phyloP scores from a whole-genome alignment of 805 yeast genomes.

The Pichia phayaonensis region DNA sequence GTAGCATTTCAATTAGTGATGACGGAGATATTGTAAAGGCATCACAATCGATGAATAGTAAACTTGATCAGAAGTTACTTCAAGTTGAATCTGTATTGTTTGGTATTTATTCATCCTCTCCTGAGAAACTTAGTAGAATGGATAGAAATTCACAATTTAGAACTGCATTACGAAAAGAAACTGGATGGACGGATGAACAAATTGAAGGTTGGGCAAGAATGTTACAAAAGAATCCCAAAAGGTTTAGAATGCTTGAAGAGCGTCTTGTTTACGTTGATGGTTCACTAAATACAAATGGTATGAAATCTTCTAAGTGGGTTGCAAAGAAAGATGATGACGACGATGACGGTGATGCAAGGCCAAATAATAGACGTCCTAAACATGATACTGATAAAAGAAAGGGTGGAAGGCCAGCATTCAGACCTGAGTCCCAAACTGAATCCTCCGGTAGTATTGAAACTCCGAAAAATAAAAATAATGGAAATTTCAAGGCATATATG shows the following conservation, averaged over 20 bases:
- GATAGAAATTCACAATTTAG: conserved; percentile 43
- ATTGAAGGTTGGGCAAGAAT: conserved; percentile 90
- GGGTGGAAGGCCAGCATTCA: conserved; percentile 2
- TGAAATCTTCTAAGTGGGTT: conserved; percentile 18
- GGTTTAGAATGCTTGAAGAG: conserved; percentile 57
- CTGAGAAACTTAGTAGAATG: conserved; percentile 38
- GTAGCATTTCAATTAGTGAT: conserved; percentile 21
- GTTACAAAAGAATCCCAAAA: conserved; percentile 56
- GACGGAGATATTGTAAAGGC: conserved; percentile 7
- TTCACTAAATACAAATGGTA: conserved; percentile 18
- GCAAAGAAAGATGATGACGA: conserved; percentile 9
- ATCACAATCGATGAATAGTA: conserved; percentile 26
- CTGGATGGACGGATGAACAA: conserved; percentile 81
- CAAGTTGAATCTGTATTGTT: conserved; percentile 48
- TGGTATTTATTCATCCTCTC: conserved; percentile 44
- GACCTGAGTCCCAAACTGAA: neutral
- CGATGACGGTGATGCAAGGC: neutral
- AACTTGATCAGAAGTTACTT: conserved; percentile 8
- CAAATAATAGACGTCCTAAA: no score
- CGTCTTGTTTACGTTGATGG: conserved; percentile 41
- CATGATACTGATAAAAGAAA: conserved; percentile 10
- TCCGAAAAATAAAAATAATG: conserved; percentile 1
- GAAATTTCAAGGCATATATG: conserved; percentile 11
- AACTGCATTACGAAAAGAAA: conserved; percentile 39
- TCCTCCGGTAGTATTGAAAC: neutral